Conservation (phyloP, 176 grass and related monocot genomes). For the Carex scoparia region DNA sequence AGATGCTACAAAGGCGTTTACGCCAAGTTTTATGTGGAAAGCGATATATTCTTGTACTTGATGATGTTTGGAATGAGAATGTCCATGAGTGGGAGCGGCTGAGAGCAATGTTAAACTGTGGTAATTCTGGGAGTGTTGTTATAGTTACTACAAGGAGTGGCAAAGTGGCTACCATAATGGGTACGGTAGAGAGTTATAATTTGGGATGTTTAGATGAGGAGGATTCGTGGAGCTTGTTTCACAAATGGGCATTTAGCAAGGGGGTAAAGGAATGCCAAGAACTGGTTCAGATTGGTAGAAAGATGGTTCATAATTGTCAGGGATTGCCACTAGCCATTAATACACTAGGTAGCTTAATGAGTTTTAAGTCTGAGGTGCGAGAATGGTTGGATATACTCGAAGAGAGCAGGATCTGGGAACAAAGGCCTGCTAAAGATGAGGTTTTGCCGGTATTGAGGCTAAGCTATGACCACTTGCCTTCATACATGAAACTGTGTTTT, state of each 20-base stretch:
- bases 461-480: slow-evolving; percentile 32
- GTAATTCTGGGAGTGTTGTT: slow-evolving; percentile 21
- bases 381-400: slow-evolving; percentile 16
- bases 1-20: neutral
- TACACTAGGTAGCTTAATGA: slow-evolving; percentile 29
- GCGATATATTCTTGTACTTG: slow-evolving; percentile 21
- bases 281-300: neutral
- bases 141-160: slow-evolving; percentile 20
- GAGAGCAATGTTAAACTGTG: neutral
- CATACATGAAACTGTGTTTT: slow-evolving; percentile 27
- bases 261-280: neutral
- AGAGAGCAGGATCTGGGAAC: slow-evolving; percentile 16
- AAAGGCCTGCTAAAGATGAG: neutral
- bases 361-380: neutral
- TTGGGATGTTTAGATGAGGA: neutral
- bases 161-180: slow-evolving; percentile 7
- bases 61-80: slow-evolving; percentile 42
- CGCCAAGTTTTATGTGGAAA: neutral
- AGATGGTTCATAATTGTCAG: slow-evolving; percentile 23
- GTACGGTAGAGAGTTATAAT: neutral
- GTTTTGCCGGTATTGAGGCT: neutral
- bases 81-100: slow-evolving; percentile 9
- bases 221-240: slow-evolving; percentile 29
- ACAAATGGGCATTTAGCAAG: slow-evolving; percentile 15
- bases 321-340: slow-evolving; percentile 30